Percentiles rank a stretch among this genome's conserved stretches.
Conservation (phyloP, 306 rosid species). For the Clitoria ternatea region DNA sequence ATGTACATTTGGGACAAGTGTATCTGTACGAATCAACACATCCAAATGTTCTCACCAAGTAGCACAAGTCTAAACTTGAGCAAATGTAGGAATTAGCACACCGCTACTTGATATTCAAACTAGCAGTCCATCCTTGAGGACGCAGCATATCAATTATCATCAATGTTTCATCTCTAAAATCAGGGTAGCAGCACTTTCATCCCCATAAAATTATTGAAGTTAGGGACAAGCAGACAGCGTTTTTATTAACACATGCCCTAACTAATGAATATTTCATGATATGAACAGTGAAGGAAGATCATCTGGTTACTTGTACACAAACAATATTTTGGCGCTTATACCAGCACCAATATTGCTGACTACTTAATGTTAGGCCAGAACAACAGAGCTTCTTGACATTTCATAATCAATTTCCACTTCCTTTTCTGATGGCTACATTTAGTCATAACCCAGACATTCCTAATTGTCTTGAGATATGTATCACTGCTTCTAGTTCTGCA, state of each 20-base stretch:
- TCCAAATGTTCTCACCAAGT: not conserved
- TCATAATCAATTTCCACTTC: constrained; percentile 19
- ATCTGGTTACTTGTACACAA: constrained; percentile 32
- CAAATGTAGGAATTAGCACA: constrained; percentile 1
- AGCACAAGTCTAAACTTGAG: not conserved
- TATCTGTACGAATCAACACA: not conserved
- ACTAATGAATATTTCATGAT: constrained; percentile 17
- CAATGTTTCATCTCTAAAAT: constrained; percentile 16
- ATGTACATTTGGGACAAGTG: not conserved
- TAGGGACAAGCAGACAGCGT: not conserved
- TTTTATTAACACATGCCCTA: constrained; percentile 13
- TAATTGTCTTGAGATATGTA: constrained; percentile 17
- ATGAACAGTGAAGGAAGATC: constrained; percentile 26
- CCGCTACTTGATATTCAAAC: not conserved
- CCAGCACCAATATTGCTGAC: constrained; percentile 18
- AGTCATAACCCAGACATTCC: constrained; percentile 24
- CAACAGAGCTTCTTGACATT: constrained; percentile 23
- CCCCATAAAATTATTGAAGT: not conserved
- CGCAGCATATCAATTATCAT: constrained; percentile 7
- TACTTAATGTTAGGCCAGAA: constrained; percentile 26
- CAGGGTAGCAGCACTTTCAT: constrained; percentile 8
- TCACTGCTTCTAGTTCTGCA: constrained; percentile 37
- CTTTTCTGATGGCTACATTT: constrained; percentile 15
- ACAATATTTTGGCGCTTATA: constrained; percentile 25
- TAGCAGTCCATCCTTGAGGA: constrained; percentile 12